Percentiles rank a stretch among this genome's conserved stretches.
Evolutionary conservation across 805 yeast genomes (phyloP).

Genomic region (Kuraishia borneana): DNA sequence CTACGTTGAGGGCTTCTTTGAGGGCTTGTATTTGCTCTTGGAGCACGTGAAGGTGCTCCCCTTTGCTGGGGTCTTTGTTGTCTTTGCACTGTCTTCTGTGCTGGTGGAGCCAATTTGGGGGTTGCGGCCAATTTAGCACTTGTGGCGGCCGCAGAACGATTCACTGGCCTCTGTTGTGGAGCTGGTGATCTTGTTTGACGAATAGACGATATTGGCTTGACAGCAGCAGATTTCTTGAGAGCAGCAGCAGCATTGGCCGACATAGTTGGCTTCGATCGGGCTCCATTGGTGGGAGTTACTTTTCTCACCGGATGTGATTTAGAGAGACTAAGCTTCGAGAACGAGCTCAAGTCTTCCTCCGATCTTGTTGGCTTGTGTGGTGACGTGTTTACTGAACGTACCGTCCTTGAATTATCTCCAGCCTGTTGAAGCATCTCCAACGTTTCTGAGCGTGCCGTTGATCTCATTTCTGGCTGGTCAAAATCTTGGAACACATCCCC

Average conservation of each 20-base stretch:
- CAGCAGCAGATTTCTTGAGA: conserved; percentile 3
- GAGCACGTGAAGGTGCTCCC: not conserved
- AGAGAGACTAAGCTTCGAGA: conserved; percentile 6
- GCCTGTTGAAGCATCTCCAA: conserved; percentile 14
- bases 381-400: conserved; percentile 4
- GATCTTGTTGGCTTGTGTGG: conserved; percentile 1
- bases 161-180: not conserved
- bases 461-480: conserved; percentile 9
- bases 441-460: conserved; percentile 13
- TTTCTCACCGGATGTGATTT: conserved; percentile 3
- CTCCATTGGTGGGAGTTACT: not conserved
- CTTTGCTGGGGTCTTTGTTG: not conserved
- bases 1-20: not conserved
- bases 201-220: not conserved
- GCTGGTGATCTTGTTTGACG: not conserved
- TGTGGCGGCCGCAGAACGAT: conserved; percentile 2
- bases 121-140: not conserved
- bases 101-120: not conserved
- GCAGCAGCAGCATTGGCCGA: not conserved
- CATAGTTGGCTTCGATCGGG: conserved; percentile 1
- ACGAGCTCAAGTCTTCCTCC: conserved; percentile 1
- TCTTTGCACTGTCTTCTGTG: not conserved
- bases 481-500: conserved; percentile 9
- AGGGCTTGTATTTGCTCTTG: conserved; percentile 1
- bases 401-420: conserved; percentile 10